Conservation (phyloP, 2,329 filamentous ascomycete species). For the Metarhizium anisopliae region DNA sequence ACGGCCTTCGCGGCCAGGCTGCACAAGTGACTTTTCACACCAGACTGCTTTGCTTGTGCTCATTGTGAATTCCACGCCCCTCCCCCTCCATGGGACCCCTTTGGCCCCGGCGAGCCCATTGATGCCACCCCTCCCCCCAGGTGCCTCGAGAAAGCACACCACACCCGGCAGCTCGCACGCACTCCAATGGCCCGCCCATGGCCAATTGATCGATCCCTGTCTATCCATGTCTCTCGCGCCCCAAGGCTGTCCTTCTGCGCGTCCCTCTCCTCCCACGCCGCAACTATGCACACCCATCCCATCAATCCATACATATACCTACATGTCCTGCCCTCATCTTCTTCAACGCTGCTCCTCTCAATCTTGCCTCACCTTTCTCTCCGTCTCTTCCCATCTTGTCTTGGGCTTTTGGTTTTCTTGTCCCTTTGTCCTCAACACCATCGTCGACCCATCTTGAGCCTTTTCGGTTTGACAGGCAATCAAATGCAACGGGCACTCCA, state of each 20-base stretch:
- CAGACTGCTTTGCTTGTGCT: too few species aligned
- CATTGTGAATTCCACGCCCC: neutral
- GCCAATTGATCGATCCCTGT: neutral
- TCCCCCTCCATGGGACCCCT: too few species aligned
- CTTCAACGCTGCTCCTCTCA: slow-evolving; percentile 1
- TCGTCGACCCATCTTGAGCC: neutral
- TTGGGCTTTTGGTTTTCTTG: slow-evolving; percentile 1
- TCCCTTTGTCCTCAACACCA: neutral
- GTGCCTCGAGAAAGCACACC: neutral
- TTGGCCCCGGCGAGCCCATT: neutral
- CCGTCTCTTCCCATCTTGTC: slow-evolving; percentile 4
- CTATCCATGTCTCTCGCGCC: slow-evolving; percentile 4
- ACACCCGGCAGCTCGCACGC: neutral
- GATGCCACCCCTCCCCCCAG: neutral
- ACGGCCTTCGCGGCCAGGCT: neutral
- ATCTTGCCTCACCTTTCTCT: neutral
- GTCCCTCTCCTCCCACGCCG: neutral
- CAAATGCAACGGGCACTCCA: neutral
- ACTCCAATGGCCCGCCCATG: neutral
- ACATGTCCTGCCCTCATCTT: slow-evolving; percentile 15
- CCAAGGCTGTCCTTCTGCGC: neutral
- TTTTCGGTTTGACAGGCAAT: neutral
- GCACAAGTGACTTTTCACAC: neutral
- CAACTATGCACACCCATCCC: slow-evolving; percentile 1
- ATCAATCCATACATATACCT: slow-evolving; percentile 12